phyloP scores from a whole-genome alignment of 805 yeast species.

The Kodamaea fukazawae region DNA sequence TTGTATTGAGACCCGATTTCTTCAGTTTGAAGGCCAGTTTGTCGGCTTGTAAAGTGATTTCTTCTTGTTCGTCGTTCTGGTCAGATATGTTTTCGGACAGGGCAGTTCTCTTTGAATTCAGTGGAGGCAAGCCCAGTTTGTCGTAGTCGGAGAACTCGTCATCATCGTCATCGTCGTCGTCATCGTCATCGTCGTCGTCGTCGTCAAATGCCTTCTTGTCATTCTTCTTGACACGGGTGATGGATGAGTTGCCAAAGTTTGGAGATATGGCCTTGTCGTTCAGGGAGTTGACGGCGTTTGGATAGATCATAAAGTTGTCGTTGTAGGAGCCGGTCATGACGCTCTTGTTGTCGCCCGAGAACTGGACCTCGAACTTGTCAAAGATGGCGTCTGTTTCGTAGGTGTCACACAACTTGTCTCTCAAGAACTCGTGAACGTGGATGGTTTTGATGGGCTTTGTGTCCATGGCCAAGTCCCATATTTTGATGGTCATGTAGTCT shows the following conservation, averaged over 20 bases:
- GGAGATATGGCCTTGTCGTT: slow-evolving; percentile 12
- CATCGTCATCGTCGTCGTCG: slow-evolving; percentile 45
- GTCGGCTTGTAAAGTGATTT: slow-evolving; percentile 93
- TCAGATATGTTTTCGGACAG: background rate
- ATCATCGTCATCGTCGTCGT: slow-evolving; percentile 28
- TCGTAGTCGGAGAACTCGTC: slow-evolving; percentile 9
- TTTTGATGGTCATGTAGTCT: slow-evolving; percentile 94
- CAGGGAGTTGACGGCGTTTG: slow-evolving; percentile 58
- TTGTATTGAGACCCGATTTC: slow-evolving; percentile 46
- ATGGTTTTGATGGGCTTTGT: slow-evolving; percentile 91
- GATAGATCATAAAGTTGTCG: slow-evolving; percentile 95
- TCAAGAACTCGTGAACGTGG: slow-evolving; percentile 90
- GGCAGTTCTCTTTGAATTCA: slow-evolving; percentile 2
- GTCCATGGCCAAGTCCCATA: slow-evolving; percentile 99
- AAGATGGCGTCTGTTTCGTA: slow-evolving; percentile 98
- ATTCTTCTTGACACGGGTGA: slow-evolving; percentile 12
- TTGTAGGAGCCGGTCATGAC: slow-evolving; percentile 97
- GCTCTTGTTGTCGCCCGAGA: slow-evolving; percentile 87
- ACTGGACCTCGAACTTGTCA: slow-evolving; percentile 96
- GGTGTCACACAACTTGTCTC: slow-evolving; percentile 92
- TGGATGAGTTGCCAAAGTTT: slow-evolving; percentile 14
- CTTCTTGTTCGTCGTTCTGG: slow-evolving; percentile 40
- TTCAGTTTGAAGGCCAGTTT: slow-evolving; percentile 90
- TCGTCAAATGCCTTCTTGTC: slow-evolving; percentile 12
- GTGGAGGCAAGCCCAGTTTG: slow-evolving; percentile 3